A percentile compares a stretch with the other conserved stretches of the same genome.
Evolutionary conservation across 495 filamentous ascomycete genomes (phyloP).

Genomic region (Podospora bellae-mahoneyi): DNA sequence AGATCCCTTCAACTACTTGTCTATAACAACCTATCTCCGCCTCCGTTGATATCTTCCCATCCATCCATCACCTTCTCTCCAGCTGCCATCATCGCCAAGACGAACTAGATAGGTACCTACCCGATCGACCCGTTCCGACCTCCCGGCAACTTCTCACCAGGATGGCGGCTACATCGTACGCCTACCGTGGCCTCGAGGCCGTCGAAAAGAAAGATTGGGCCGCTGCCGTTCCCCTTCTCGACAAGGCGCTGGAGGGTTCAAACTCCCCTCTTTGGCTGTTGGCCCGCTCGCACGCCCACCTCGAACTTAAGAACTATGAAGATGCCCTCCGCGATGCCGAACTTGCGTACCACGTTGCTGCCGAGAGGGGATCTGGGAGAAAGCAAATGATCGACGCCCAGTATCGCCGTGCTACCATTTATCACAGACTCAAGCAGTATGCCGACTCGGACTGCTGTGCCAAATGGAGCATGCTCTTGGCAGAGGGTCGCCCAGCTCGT

Average conservation of each 20-base stretch:
- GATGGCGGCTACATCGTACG: constrained; percentile 35
- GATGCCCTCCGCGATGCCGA: constrained; percentile 79
- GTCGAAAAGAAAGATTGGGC: constrained; percentile 59
- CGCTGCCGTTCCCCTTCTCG: constrained; percentile 67
- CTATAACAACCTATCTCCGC: too few species aligned
- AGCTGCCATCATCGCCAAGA: not conserved
- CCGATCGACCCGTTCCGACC: not conserved
- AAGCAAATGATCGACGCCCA: constrained; percentile 79
- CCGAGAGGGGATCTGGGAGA: constrained; percentile 58
- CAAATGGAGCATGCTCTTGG: constrained; percentile 57
- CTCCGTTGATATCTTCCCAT: too few species aligned
- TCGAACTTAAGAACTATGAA: constrained; percentile 51
- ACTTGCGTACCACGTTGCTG: constrained; percentile 64
- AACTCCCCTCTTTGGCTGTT: constrained; percentile 79
- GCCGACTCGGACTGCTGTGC: constrained; percentile 76
- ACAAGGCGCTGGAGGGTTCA: constrained; percentile 67
- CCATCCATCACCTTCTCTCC: too few species aligned
- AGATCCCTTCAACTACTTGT: too few species aligned
- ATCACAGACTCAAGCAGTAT: constrained; percentile 66
- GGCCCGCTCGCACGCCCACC: constrained; percentile 79
- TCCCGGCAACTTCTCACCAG: not conserved
- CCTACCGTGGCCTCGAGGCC: constrained; percentile 51
- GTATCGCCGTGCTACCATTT: constrained; percentile 70
- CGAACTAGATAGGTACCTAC: not conserved
- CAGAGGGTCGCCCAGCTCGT: constrained; percentile 41